phyloP scores from a whole-genome alignment of 257 asterid species.

The Mentha longifolia region DNA sequence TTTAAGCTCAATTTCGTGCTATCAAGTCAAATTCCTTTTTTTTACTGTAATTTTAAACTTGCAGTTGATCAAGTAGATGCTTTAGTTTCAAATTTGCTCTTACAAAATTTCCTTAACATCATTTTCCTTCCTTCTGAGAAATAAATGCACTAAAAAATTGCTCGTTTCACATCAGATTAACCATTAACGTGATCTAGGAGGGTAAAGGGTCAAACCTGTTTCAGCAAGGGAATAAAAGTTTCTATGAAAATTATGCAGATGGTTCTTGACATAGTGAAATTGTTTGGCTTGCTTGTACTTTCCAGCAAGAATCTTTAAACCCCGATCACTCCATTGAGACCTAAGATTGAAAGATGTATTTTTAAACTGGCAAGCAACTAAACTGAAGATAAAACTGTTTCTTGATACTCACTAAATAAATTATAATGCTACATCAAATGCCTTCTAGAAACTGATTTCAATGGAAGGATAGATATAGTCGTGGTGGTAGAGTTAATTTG shows the following conservation, averaged over 20 bases:
- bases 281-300: neutral
- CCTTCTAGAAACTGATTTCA: neutral
- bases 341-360: neutral
- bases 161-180: too few relatives aligned
- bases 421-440: too few relatives aligned
- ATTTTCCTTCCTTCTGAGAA: slow-evolving; percentile 4
- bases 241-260: neutral
- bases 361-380: neutral
- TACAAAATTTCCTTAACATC: neutral
- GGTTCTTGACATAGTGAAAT: neutral
- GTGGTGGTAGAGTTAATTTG: neutral
- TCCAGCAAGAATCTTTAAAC: neutral
- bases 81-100: neutral
- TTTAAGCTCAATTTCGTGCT: neutral
- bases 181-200: too few relatives aligned
- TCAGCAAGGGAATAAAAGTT: neutral
- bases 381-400: neutral
- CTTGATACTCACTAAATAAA: neutral
- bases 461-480: neutral
- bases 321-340: slow-evolving; percentile 5
- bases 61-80: slow-evolving; percentile 1
- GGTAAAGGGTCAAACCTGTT: too few relatives aligned
- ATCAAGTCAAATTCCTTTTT: neutral
- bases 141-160: neutral
- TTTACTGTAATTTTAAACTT: neutral